phyloP scores from a whole-genome alignment of 352 stramenopile genomes.

The Phytophthora brassicae region DNA sequence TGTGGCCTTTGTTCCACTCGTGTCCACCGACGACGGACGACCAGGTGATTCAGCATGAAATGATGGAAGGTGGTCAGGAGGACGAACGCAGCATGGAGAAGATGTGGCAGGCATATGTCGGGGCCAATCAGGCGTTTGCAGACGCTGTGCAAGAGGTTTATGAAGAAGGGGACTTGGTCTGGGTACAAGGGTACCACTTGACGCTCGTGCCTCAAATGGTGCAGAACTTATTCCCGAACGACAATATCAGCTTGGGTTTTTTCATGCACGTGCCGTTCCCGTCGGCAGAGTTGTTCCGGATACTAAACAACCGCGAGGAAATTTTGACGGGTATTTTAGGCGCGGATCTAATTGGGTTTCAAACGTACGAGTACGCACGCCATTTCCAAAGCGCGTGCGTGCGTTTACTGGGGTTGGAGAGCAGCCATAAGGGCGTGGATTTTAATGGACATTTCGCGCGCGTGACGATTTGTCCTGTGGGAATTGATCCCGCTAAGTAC shows the following conservation, averaged over 20 bases:
- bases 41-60: conserved; percentile 66
- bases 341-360: conserved; percentile 89
- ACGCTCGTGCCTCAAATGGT: conserved; percentile 90
- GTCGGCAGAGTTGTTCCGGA: conserved; percentile 88
- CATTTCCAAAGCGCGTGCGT: conserved; percentile 90
- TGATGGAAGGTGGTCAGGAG: conserved; percentile 43
- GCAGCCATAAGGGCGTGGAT: conserved; percentile 88
- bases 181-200: conserved; percentile 92
- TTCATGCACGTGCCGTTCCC: conserved; percentile 93
- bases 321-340: conserved; percentile 87
- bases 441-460: conserved; percentile 88
- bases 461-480: conserved; percentile 86
- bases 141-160: conserved; percentile 88
- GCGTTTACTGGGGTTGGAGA: conserved; percentile 84
- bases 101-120: conserved; percentile 90
- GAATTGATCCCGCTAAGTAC: conserved; percentile 87
- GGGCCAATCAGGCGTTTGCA: conserved; percentile 84
- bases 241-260: conserved; percentile 85
- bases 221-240: conserved; percentile 87
- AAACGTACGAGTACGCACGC: conserved; percentile 90
- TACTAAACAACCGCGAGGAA: conserved; percentile 87
- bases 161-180: conserved; percentile 88
- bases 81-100: conserved; percentile 77
- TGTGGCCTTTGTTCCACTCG: conserved; percentile 92
- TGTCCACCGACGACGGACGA: conserved; percentile 78